Percentiles rank a stretch among this genome's conserved stretches.
Evolutionary conservation across 306 rosid genomes (phyloP).

Genomic region (Erythrophleum fordii): DNA sequence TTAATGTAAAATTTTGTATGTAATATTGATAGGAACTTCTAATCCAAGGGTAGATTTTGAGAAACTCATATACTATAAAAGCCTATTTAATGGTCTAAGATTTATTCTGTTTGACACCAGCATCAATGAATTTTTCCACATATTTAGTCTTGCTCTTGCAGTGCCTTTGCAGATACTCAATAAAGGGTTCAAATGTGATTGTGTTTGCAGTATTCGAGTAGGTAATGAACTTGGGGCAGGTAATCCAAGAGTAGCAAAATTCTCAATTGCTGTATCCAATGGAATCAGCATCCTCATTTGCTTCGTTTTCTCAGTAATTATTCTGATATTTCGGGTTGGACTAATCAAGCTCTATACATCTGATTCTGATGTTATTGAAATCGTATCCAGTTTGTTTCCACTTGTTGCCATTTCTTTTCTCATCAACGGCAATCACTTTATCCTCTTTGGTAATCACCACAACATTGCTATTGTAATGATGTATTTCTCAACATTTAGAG

Average conservation of each 20-base stretch:
- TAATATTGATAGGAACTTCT: no score
- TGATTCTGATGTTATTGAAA: not conserved
- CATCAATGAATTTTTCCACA: no score
- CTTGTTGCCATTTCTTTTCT: not conserved
- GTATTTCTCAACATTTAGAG: not conserved
- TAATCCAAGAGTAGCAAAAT: conserved; percentile 68
- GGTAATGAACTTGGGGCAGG: conserved; percentile 73
- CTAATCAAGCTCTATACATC: not conserved
- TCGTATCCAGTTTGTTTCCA: not conserved
- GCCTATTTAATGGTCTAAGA: no score
- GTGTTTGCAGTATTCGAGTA: conserved; percentile 54
- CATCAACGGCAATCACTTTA: not conserved
- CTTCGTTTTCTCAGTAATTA: conserved; percentile 14
- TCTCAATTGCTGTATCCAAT: conserved; percentile 58
- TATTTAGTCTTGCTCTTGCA: not conserved
- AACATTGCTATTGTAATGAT: not conserved
- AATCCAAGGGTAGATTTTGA: no score
- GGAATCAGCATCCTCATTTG: conserved; percentile 24
- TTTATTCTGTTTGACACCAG: no score
- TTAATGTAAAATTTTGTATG: no score
- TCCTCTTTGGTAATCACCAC: not conserved
- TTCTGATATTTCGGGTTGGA: conserved; percentile 16
- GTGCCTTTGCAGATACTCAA: not conserved
- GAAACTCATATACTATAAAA: no score
- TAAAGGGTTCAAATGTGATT: not conserved